Evolutionary conservation across 1,284 basidiomycete genomes (phyloP), one percentile per base, ranked within the genome.

Genomic region (Ceratobasidium papillatum): DNA sequence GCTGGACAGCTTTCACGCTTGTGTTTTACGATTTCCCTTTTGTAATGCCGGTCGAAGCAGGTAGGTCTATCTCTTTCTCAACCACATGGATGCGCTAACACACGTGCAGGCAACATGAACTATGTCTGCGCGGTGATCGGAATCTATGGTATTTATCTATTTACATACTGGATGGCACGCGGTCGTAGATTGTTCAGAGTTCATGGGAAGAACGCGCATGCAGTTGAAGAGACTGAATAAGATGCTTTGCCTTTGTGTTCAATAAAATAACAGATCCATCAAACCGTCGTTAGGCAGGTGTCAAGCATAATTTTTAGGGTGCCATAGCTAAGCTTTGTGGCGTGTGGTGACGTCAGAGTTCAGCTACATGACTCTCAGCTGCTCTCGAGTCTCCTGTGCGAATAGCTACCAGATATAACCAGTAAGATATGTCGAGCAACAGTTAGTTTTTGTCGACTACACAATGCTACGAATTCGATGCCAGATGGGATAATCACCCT

Each of bases 11-110:
- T 17, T 74, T 74, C 30, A 63, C 22, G 1, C 41, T 74, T 19
- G 61, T 74, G 36, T 74, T 74, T 64, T 74, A 43, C 36, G 52
- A 45, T 45, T 63, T 64, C 25, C 71, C 71, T 17, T 74, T 74
- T 59, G 71, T 74, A 12, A 74, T 54, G 61, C 61, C 71, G 5
- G 71, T 74, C 22, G 14, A 43, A 52, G 36, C 71, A 27, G 61
- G 71, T 64, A 30, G 54, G 71, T 51, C 22, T 38, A n/a, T 7
- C 22, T 17, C 32, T 36, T 27, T 19, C n/a, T n/a, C 14, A 19
- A 8, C 12, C 12, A 34, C 41, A 11, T 41, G 30, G 19, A 32
- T 8, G 25, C n/a, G 22, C 12, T 56, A 12, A 58, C 38, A 25
- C n/a, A 9, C 14, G 14, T 22, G n/a, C 11, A 72, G 69, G 69